Evolutionary conservation across 257 asterid species (phyloP).

Genomic region (Ballota nigra): DNA sequence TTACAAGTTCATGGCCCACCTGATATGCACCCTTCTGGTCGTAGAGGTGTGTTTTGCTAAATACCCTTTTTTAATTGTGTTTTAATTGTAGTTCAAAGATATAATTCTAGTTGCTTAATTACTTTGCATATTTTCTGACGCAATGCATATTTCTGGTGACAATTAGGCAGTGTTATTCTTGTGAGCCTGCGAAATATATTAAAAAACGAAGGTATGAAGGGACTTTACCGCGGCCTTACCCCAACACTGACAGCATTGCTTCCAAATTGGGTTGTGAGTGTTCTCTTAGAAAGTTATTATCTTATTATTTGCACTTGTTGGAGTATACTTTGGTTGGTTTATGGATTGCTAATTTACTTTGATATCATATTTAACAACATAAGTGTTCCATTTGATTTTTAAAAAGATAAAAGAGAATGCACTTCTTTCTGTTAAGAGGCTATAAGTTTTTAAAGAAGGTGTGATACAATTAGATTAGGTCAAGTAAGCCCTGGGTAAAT

Average conservation of each 20-base stretch:
- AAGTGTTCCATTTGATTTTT: neutral
- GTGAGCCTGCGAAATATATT: constrained; percentile 70
- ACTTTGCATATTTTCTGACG: neutral
- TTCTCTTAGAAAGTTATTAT: constrained; percentile 13
- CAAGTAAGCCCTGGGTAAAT: neutral
- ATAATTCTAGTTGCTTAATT: neutral
- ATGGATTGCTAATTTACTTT: neutral
- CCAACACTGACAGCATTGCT: constrained; percentile 92
- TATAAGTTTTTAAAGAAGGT: too few relatives aligned
- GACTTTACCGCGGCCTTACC: constrained; percentile 96
- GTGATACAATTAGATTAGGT: neutral
- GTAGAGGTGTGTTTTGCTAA: constrained; percentile 45
- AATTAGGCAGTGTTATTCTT: constrained; percentile 79
- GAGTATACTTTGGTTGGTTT: neutral
- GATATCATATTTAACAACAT: neutral
- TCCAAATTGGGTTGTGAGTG: constrained; percentile 99
- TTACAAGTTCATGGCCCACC: constrained; percentile 84
- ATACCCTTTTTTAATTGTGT: neutral
- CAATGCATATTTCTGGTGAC: constrained; percentile 18
- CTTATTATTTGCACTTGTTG: neutral
- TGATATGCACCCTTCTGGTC: constrained; percentile 54
- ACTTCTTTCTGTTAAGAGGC: constrained; percentile 3
- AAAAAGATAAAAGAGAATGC: neutral
- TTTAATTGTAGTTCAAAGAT: neutral
- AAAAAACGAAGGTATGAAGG: constrained; percentile 74